Evolutionary conservation across 352 stramenopile species (phyloP).

Genomic region (Globisporangium nodosum): DNA sequence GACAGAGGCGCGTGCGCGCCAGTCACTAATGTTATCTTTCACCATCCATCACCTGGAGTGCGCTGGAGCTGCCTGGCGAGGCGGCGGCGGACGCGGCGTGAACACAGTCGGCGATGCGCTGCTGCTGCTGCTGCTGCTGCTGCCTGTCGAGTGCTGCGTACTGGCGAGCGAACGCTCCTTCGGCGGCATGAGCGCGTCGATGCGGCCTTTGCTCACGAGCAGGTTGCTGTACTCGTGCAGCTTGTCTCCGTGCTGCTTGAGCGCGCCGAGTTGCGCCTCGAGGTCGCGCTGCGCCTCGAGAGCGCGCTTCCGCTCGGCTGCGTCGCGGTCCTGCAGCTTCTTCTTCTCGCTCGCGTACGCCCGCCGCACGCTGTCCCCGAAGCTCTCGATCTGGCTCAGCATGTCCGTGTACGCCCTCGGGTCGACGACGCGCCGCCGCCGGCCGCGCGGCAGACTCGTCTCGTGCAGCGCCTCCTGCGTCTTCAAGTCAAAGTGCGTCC

Average conservation of each 20-base stretch:
- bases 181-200: conserved; percentile 25
- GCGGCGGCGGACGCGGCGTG: conserved; percentile 10
- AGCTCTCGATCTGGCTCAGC: conserved; percentile 48
- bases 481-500: conserved; percentile 33
- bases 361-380: conserved; percentile 42
- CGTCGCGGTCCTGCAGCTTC: conserved; percentile 25
- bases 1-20: neutral
- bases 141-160: no score
- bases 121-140: neutral
- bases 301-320: conserved; percentile 23
- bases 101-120: neutral
- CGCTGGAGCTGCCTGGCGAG: neutral
- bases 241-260: conserved; percentile 27
- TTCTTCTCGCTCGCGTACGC: conserved; percentile 41
- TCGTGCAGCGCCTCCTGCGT: conserved; percentile 43
- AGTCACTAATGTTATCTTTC: neutral
- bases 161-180: conserved; percentile 1
- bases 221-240: conserved; percentile 68
- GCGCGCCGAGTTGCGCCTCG: conserved; percentile 30
- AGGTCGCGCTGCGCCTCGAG: conserved; percentile 29
- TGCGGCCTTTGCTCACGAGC: conserved; percentile 46
- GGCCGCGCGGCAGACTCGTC: conserved; percentile 25
- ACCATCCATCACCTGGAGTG: neutral
- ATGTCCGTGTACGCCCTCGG: conserved; percentile 42
- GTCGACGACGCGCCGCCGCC: conserved; percentile 39